These are phyloP conservation scores for Talaromyces nanjingensis DNA, from an alignment of 495 filamentous ascomycete genomes.

Conservation along the genomic window DNA sequence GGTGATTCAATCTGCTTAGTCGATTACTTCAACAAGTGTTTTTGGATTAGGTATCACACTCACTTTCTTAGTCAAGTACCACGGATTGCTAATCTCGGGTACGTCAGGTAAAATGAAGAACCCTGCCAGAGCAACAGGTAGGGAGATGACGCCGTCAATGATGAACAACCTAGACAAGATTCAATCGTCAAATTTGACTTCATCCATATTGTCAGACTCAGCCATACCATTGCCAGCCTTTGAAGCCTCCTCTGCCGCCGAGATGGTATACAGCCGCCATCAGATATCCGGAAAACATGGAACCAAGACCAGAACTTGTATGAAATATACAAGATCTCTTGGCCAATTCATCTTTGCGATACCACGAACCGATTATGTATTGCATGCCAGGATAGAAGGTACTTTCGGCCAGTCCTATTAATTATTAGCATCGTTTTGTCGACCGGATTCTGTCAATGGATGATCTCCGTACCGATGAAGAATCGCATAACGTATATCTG, in stretches of 20 bases:
- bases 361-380: constrained; percentile 41
- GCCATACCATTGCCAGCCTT: constrained; percentile 38
- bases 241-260: constrained; percentile 40
- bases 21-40: neutral
- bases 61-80: constrained; percentile 37
- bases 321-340: constrained; percentile 59
- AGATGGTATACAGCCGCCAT: constrained; percentile 48
- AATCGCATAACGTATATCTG: constrained; percentile 53
- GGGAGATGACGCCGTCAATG: constrained; percentile 39
- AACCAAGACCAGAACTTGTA: constrained; percentile 43
- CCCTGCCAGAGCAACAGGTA: constrained; percentile 43
- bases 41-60: neutral
- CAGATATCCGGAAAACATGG: constrained; percentile 54
- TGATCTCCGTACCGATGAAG: constrained; percentile 40
- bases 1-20: neutral
- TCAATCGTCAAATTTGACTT: neutral
- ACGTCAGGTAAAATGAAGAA: constrained; percentile 57
- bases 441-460: constrained; percentile 15
- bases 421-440: neutral
- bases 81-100: constrained; percentile 50
- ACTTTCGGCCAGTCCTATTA: constrained; percentile 34
- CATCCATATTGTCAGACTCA: neutral
- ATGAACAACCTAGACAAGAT: constrained; percentile 25
- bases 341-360: constrained; percentile 49
- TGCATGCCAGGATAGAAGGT: constrained; percentile 42